A percentile compares a stretch with the other conserved stretches of the same genome.
These are phyloP conservation scores for Beta vulgaris DNA, from an alignment of 148 eudicot species.

Conservation along the genomic window DNA sequence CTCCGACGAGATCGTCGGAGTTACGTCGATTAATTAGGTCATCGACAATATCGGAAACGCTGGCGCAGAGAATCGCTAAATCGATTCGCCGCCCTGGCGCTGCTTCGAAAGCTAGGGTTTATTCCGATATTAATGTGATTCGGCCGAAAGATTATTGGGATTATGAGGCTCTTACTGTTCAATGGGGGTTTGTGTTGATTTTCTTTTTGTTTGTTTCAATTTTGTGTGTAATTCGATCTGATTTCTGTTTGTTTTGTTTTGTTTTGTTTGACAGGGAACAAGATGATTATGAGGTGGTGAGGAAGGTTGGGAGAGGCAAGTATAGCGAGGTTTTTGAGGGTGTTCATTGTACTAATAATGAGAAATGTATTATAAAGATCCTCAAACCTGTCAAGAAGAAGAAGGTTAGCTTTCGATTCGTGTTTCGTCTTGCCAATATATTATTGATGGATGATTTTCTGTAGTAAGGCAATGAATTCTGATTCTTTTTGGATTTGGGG, in stretches of 20 bases:
- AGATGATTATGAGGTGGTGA: conserved; percentile 95
- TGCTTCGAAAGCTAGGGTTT: conserved; percentile 84
- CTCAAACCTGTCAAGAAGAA: conserved; percentile 96
- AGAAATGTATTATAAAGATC: conserved; percentile 88
- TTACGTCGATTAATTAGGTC: neutral
- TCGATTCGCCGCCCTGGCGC: conserved; percentile 87
- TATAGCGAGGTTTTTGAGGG: conserved; percentile 97
- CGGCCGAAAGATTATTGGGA: conserved; percentile 92
- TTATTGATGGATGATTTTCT: too few relatives aligned
- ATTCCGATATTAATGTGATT: conserved; percentile 70
- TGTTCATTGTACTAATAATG: conserved; percentile 62
- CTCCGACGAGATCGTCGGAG: conserved; percentile 12
- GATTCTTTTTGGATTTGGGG: too few relatives aligned
- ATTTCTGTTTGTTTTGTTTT: conserved; percentile 4
- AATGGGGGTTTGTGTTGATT: conserved; percentile 69
- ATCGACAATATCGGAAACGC: conserved; percentile 39
- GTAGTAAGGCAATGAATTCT: too few relatives aligned
- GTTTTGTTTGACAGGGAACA: conserved; percentile 53
- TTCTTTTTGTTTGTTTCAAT: neutral
- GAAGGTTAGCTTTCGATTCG: conserved; percentile 47
- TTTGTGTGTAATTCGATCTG: conserved; percentile 2
- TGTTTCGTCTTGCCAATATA: neutral
- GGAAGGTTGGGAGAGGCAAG: conserved; percentile 93
- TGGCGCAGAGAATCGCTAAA: conserved; percentile 90
- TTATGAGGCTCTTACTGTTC: conserved; percentile 84